These are phyloP conservation scores for Phyllostachys edulis DNA, from an alignment of 176 grass and related monocot genomes.

Conservation along the genomic window DNA sequence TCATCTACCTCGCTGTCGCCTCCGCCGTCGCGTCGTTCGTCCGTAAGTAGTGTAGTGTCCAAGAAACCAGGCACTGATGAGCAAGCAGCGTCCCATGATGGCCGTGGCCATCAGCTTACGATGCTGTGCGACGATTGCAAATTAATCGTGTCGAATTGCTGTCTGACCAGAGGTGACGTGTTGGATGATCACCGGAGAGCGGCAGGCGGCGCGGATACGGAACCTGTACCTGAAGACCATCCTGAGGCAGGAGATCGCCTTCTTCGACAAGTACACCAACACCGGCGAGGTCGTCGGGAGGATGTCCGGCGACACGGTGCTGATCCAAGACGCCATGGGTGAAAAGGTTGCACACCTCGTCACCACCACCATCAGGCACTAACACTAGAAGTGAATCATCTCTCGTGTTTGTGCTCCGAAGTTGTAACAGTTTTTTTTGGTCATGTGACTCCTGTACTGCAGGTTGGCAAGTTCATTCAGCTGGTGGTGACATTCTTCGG, in stretches of 20 bases:
- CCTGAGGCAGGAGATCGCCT: conserved; percentile 92
- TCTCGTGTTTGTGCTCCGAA: not conserved
- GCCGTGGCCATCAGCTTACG: not conserved
- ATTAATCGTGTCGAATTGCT: not conserved
- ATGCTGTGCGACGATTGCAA: not conserved
- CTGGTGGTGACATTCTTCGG: conserved; percentile 79
- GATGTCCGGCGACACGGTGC: conserved; percentile 96
- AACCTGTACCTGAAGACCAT: conserved; percentile 96
- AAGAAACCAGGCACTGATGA: not conserved
- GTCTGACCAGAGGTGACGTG: conserved; percentile 75
- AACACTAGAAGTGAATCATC: not conserved
- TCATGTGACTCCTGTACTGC: not conserved
- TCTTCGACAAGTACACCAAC: conserved; percentile 92
- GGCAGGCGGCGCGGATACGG: conserved; percentile 88
- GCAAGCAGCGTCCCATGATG: not conserved
- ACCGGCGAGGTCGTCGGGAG: conserved; percentile 92
- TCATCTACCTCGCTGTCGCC: conserved; percentile 77
- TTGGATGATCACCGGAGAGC: conserved; percentile 97
- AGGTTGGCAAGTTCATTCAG: conserved; percentile 96
- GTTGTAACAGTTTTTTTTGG: not conserved
- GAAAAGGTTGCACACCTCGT: conserved; percentile 64
- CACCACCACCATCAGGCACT: not conserved
- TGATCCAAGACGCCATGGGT: conserved; percentile 99
- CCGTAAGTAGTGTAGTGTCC: conserved; percentile 48
- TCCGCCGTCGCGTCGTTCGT: conserved; percentile 85